Evolutionary conservation across 2,329 filamentous ascomycete species (phyloP).

Genomic region (Ophiostoma fasciatum): DNA sequence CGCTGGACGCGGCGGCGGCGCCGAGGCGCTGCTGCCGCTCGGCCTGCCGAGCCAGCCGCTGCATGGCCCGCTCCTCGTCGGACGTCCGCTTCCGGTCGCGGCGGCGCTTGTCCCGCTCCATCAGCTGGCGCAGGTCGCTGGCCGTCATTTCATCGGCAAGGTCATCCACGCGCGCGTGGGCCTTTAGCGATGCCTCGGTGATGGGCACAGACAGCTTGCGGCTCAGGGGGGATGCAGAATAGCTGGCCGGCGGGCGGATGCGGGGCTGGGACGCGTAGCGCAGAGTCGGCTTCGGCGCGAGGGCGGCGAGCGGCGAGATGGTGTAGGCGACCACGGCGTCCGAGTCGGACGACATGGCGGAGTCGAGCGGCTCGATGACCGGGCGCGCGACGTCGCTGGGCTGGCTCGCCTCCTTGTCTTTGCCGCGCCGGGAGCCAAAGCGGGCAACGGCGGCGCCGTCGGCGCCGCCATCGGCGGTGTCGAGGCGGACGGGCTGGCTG

Average conservation of each 20-base stretch:
- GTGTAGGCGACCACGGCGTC: conserved; percentile 65
- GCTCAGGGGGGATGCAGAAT: too few species aligned
- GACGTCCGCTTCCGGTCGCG: conserved; percentile 57
- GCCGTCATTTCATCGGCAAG: conserved; percentile 78
- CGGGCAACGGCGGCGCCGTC: too few species aligned
- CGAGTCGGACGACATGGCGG: conserved; percentile 58
- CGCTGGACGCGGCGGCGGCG: not conserved
- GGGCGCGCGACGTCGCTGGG: conserved; percentile 64
- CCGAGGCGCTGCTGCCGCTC: conserved; percentile 40
- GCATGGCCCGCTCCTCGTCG: conserved; percentile 53
- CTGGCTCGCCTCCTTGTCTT: conserved; percentile 38
- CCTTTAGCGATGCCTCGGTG: conserved; percentile 44
- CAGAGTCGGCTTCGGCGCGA: conserved; percentile 74
- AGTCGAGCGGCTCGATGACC: conserved; percentile 57
- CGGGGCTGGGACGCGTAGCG: conserved; percentile 55
- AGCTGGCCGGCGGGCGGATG: conserved; percentile 30
- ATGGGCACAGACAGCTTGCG: conserved; percentile 39
- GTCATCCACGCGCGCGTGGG: conserved; percentile 49
- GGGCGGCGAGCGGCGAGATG: conserved; percentile 63
- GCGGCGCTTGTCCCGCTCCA: conserved; percentile 77
- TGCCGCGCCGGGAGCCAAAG: too few species aligned
- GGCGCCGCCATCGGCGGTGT: not conserved
- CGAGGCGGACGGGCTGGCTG: conserved; percentile 43
- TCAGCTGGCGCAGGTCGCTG: conserved; percentile 67
- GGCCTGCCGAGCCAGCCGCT: conserved; percentile 47